phyloP scores from a whole-genome alignment of 2,329 filamentous ascomycete species.

The Hypoxylon sp. region DNA sequence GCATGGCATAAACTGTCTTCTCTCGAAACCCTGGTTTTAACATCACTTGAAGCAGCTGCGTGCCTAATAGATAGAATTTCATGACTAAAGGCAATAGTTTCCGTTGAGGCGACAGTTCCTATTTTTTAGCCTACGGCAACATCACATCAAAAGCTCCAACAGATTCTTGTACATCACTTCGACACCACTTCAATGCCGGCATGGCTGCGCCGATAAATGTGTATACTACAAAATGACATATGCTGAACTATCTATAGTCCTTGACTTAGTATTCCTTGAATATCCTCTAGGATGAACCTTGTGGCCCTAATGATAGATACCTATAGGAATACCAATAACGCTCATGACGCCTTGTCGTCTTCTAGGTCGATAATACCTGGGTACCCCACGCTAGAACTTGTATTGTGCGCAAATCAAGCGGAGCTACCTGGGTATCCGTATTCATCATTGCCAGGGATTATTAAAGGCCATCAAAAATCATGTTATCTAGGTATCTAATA shows the following conservation, averaged over 20 bases:
- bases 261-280: not conserved
- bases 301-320: not conserved
- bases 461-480: not conserved
- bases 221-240: not conserved
- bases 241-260: too few species aligned
- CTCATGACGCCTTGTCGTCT: not conserved
- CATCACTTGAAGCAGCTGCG: conserved; percentile 5
- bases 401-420: conserved; percentile 12
- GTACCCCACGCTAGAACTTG: conserved; percentile 18
- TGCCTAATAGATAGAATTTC: not conserved
- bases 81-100: conserved; percentile 14
- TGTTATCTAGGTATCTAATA: not conserved
- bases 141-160: conserved; percentile 2
- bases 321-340: not conserved
- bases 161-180: conserved; percentile 10
- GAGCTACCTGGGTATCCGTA: not conserved
- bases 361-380: not conserved
- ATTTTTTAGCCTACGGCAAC: conserved; percentile 4
- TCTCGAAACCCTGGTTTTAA: conserved; percentile 9
- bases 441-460: conserved; percentile 33
- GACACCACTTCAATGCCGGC: not conserved
- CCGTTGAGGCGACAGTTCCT: not conserved
- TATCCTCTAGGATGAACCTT: not conserved
- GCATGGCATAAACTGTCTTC: not conserved
- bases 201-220: not conserved